Base-by-base conservation (phyloP, 2,329 filamentous ascomycete genomes). In the Macrophomina tecta region DNA sequence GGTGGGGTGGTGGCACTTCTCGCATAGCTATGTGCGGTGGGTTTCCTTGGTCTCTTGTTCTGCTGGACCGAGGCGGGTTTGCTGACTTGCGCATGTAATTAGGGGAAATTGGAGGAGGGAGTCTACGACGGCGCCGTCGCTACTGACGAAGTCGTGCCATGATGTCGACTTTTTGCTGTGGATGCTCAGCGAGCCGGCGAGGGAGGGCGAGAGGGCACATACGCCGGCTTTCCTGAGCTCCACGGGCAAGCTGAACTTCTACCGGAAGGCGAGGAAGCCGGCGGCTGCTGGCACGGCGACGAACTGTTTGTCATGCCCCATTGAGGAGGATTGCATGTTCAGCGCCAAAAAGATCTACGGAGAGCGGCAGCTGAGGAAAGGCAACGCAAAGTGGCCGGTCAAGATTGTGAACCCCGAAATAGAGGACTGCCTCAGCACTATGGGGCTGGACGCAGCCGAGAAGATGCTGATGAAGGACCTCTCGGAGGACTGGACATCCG, bases 81-180 rank as follows among this genome's bases (percentile, higher is more conserved):
- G 23, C 23, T 23, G 23, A 23, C 23, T 23, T 23, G 23, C 23
- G 23, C 23, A 23, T 23, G 23, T 23, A 23, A 16, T 8, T 65
- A 85, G 92, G 53, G 95, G 95, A 16, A 97, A 98, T 79, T 98
- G 95, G 95, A 88, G 94, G 5, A 92, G 91, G 69, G 89, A 92
- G 70, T 90, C 88, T 0, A 90, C 82, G 5, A 89, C 86, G n/a
- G 94, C 86, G 30, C 94, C 90, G 6, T 94, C 91, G 1, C 84
- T 99, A 1, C 84, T 99, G 36, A 97, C 94, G 2, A 99, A 98
- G 80, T 96, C 92, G 68, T 98, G 95, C 72, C 95, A 99, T 74
- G 95, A 99, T 72, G 91, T 99, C 60, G 95, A 99, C 75, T 88
- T 98, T 67, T 81, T 98, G 4, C 83, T 98, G 16, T 99, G 95